A percentile compares a stretch with the other conserved stretches of the same genome.
Evolutionary conservation across 306 rosid genomes (phyloP).

Genomic region (Lupinus albus): DNA sequence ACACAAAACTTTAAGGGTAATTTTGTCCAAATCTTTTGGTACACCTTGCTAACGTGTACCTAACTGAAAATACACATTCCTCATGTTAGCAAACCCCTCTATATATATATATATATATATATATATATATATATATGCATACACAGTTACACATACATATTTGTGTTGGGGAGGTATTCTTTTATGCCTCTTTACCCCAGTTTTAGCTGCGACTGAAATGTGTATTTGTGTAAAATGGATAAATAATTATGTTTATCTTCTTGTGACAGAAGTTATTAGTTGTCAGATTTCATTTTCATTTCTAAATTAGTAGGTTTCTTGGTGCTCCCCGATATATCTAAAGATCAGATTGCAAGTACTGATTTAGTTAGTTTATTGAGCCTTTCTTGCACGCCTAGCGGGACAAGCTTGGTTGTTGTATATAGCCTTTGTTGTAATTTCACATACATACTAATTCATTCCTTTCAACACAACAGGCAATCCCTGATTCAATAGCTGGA

Average conservation of each 20-base stretch:
- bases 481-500: conserved; percentile 85
- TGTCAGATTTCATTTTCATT: conserved; percentile 31
- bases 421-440: conserved; percentile 19
- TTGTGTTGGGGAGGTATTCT: no score
- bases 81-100: no score
- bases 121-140: no score
- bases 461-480: conserved; percentile 51
- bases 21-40: no score
- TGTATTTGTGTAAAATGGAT: not conserved
- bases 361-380: conserved; percentile 8
- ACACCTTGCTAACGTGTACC: no score
- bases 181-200: not conserved
- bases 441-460: conserved; percentile 29
- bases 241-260: not conserved
- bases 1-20: no score
- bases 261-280: not conserved
- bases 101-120: no score
- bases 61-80: no score
- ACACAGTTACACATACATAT: no score
- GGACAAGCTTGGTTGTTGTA: no score
- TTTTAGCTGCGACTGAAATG: not conserved
- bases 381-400: no score
- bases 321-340: conserved; percentile 14
- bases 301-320: conserved; percentile 5
- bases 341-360: conserved; percentile 1